Percentiles rank a stretch among this genome's conserved stretches.
phyloP scores from a whole-genome alignment of 1,139 yeast species.

The Magnusiomyces fungicola region DNA sequence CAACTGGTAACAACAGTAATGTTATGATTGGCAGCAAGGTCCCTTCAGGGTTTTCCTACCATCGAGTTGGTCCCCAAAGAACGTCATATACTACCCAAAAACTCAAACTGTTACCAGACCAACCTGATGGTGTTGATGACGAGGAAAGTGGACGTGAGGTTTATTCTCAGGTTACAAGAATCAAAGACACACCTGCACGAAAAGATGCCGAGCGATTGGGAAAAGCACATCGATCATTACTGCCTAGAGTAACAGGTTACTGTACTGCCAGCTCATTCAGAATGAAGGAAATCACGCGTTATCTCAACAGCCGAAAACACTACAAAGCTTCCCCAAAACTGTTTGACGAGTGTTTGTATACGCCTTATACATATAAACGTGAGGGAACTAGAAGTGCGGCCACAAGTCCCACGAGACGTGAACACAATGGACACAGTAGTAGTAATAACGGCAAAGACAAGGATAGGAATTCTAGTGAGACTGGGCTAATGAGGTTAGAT shows the following conservation, averaged over 20 bases:
- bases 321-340: constrained; percentile 67
- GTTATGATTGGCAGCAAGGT: too few relatives aligned
- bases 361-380: constrained; percentile 70
- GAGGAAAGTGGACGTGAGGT: constrained; percentile 47
- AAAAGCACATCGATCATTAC: constrained; percentile 62
- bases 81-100: constrained; percentile 85
- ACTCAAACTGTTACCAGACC: constrained; percentile 79
- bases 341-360: constrained; percentile 88
- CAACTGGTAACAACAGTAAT: too few relatives aligned
- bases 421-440: constrained; percentile 15
- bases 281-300: constrained; percentile 77
- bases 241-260: constrained; percentile 84
- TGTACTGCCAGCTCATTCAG: constrained; percentile 81
- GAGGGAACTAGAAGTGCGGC: constrained; percentile 80
- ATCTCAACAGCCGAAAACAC: constrained; percentile 74
- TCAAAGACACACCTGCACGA: constrained; percentile 86
- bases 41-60: too few relatives aligned
- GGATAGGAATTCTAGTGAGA: not conserved
- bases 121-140: constrained; percentile 38
- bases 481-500: constrained; percentile 56
- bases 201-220: constrained; percentile 92
- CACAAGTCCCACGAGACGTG: constrained; percentile 39
- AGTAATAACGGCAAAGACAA: not conserved
- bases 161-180: constrained; percentile 74
- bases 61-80: constrained; percentile 68